Percentiles rank a stretch among this genome's conserved stretches.
Conservation (phyloP, 768 basidiomycete species). For the Lentinula raphanica region DNA sequence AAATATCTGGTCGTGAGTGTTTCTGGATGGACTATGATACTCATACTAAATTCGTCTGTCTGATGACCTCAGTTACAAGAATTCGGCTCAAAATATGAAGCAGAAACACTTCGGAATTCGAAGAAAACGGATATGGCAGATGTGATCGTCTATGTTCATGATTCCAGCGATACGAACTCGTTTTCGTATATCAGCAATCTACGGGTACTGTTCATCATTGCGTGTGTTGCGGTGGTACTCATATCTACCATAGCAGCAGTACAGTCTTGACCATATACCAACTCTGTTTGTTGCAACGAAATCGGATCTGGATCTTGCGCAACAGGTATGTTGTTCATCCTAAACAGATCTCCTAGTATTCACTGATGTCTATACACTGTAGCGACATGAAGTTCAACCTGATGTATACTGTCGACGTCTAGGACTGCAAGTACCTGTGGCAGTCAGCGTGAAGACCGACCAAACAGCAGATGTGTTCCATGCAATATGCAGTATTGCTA, state of each 20-base stretch:
- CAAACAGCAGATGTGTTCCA: conserved; percentile 87
- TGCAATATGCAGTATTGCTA: conserved; percentile 75
- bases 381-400: conserved; percentile 98
- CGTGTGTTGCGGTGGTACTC: conserved; percentile 8
- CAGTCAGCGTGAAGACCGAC: conserved; percentile 84
- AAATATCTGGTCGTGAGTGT: conserved; percentile 90
- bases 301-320: conserved; percentile 92
- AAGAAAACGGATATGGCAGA: conserved; percentile 93
- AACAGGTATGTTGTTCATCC: conserved; percentile 56
- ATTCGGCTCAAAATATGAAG: conserved; percentile 93
- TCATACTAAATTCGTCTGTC: neutral
- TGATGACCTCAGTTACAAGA: conserved; percentile 72
- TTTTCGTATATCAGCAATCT: conserved; percentile 98
- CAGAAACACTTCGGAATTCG: conserved; percentile 79
- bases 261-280: conserved; percentile 90
- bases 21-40: no score
- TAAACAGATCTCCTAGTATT: conserved; percentile 1
- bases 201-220: conserved; percentile 47
- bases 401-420: conserved; percentile 93
- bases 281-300: conserved; percentile 98
- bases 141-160: conserved; percentile 92
- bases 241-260: conserved; percentile 74
- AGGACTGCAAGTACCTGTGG: conserved; percentile 88
- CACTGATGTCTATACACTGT: conserved; percentile 4
- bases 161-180: conserved; percentile 97